phyloP scores from a whole-genome alignment of 306 rosid species.

The Ceratonia siliqua region DNA sequence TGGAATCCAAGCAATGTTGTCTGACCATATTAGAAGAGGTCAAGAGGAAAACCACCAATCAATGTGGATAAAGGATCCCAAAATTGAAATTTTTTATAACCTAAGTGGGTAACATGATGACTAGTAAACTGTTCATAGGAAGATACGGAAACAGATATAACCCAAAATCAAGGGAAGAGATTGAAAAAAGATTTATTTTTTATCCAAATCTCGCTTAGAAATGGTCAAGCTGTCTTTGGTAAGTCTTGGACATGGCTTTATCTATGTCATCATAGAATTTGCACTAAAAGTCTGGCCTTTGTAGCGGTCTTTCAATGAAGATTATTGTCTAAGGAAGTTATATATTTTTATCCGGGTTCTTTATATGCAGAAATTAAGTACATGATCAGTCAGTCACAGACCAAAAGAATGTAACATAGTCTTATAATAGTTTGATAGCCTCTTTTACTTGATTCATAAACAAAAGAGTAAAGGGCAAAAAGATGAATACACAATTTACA shows the following conservation, averaged over 20 bases:
- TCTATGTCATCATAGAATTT: too few relatives aligned
- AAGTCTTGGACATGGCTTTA: background rate
- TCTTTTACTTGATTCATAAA: conserved; percentile 7
- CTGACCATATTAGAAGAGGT: background rate
- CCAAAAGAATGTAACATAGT: background rate
- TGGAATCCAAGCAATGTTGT: background rate
- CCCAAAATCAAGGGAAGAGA: too few relatives aligned
- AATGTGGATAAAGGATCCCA: background rate
- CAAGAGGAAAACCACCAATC: background rate
- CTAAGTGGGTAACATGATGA: too few relatives aligned
- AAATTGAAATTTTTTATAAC: too few relatives aligned
- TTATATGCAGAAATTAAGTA: conserved; percentile 8
- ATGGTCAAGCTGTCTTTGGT: too few relatives aligned
- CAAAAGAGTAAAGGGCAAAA: background rate
- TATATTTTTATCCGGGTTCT: too few relatives aligned
- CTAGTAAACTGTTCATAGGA: background rate
- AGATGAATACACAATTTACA: background rate
- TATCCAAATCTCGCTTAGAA: too few relatives aligned
- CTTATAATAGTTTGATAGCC: background rate
- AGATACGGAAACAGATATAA: too few relatives aligned
- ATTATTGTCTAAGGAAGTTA: too few relatives aligned
- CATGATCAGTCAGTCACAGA: background rate
- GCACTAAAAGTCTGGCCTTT: background rate
- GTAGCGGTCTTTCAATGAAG: background rate
- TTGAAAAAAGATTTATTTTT: too few relatives aligned